Evolutionary conservation across 345 rosid species (phyloP).

Genomic region (Rhodomyrtus tomentosa): DNA sequence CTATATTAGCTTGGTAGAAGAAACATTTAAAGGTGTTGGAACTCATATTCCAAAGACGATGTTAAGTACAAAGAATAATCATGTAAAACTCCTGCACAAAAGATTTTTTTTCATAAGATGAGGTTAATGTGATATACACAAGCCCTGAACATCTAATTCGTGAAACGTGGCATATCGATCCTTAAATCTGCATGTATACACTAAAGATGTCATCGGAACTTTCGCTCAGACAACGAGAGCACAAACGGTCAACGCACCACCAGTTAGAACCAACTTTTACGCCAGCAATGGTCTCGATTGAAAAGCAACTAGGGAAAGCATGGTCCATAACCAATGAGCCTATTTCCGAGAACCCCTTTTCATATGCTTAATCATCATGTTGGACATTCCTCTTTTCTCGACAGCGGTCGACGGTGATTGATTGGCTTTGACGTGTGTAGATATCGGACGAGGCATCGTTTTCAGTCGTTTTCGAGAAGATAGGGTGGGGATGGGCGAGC

Average conservation of each 20-base stretch:
- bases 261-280: background rate
- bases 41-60: background rate
- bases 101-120: background rate
- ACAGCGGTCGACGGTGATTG: background rate
- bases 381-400: background rate
- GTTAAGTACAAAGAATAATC: background rate
- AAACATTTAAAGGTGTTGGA: background rate
- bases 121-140: background rate
- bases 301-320: background rate
- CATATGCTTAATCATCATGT: background rate
- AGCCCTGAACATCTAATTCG: background rate
- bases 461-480: conserved; percentile 47
- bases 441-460: conserved; percentile 50
- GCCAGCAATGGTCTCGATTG: background rate
- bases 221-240: background rate
- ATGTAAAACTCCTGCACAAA: background rate
- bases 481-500: conserved; percentile 84
- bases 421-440: conserved; percentile 14
- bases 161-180: background rate
- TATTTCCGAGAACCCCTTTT: background rate
- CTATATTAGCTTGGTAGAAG: background rate
- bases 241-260: background rate
- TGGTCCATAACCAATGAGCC: background rate
- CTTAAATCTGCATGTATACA: background rate
- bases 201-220: background rate